Evolutionary conservation across 352 stramenopile species (phyloP), one percentile per base, ranked within the genome.

Genomic region (Globisporangium solare): DNA sequence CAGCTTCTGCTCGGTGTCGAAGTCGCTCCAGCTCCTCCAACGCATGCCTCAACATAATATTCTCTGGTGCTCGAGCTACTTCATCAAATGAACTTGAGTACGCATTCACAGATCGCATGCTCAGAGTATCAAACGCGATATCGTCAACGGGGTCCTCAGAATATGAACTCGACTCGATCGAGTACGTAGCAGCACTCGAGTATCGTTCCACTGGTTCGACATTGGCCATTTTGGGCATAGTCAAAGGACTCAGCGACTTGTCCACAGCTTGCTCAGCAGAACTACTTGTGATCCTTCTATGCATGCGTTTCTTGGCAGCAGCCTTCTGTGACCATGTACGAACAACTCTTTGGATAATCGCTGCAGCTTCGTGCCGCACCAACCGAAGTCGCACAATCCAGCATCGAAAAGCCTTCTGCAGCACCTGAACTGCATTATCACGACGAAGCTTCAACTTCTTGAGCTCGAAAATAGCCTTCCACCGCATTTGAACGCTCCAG

Each of bases 1-100:
- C 79, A 18, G 64, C 73, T 56, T 85, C 79, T 20, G 79, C 79
- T n/a, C 79, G 73, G 27, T 70, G 64, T 54, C 79, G 74, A 43
- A 89, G 71, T 14, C 71, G 60, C 37, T 89, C 76, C 18, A 89
- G 50, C 47, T 87, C 79, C 20, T 53, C 67, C 1, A 87, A 56
- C 17, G 76, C 79, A 31, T 74, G 74, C 13, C 73, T 70, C 3
- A 83, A 60, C 74, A 79, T 61, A 24, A 47, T 54, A 21, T 61
- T 66, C 17, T 60, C 60, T 13, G 58, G 58, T 3, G 58, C 51
- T n/a, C 58, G 58, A 20, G 58, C 58, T 22, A 59, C 60, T 53
- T 60, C 60, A 7, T 66, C 60, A 20, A 54, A 66, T 17, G 45
- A 0, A 35, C 47, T 66, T 1, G 48, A 47, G 15, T 48, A 57